These are phyloP conservation scores for Tolypocladium sp. DNA, from an alignment of 2,329 filamentous ascomycete genomes.

Conservation along the genomic window DNA sequence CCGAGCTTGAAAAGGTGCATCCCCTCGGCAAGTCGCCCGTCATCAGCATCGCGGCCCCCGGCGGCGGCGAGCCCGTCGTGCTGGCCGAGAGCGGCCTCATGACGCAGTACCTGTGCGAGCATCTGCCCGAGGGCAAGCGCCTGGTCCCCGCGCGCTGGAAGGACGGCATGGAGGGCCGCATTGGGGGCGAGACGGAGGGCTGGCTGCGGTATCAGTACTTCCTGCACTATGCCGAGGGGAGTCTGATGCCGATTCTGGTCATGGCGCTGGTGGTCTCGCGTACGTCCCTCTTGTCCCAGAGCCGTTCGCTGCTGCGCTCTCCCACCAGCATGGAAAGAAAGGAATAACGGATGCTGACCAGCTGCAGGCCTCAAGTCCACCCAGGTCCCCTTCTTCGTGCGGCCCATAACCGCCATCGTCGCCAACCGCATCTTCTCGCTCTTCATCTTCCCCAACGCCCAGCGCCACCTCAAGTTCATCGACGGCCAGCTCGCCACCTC, in stretches of 20 bases:
- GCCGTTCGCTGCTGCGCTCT: no score
- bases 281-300: no score
- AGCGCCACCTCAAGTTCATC: slow-evolving; percentile 37
- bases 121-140: slow-evolving; percentile 35
- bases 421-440: slow-evolving; percentile 28
- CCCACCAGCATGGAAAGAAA: no score
- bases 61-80: slow-evolving; percentile 39
- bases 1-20: slow-evolving; percentile 68
- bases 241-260: slow-evolving; percentile 64
- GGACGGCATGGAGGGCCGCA: slow-evolving; percentile 45
- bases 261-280: slow-evolving; percentile 50
- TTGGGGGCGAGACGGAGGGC: slow-evolving; percentile 52
- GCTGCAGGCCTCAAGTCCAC: slow-evolving; percentile 31
- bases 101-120: slow-evolving; percentile 70
- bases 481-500: slow-evolving; percentile 39
- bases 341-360: not conserved
- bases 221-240: slow-evolving; percentile 81
- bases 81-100: slow-evolving; percentile 79
- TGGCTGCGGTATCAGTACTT: slow-evolving; percentile 56
- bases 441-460: slow-evolving; percentile 38
- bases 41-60: slow-evolving; percentile 49
- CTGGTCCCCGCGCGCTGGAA: slow-evolving; percentile 46
- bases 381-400: slow-evolving; percentile 41
- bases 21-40: slow-evolving; percentile 82
- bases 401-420: slow-evolving; percentile 39